Base-by-base conservation (phyloP, 768 basidiomycete species). In the Phallus indusiatus region DNA sequence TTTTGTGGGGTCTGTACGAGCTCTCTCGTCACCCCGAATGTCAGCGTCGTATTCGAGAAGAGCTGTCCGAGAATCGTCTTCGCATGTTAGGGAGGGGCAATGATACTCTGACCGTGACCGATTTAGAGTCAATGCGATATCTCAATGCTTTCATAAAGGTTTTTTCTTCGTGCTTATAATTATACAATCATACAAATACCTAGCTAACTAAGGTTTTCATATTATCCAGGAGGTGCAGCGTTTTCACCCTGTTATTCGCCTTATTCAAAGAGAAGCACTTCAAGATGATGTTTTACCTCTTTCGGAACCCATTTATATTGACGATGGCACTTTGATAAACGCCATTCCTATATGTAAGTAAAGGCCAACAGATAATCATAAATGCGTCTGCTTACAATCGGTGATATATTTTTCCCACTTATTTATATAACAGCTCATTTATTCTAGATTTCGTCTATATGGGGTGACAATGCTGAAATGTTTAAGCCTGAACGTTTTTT, bases 41-140 rank as follows among this genome's bases (percentile, higher is more conserved):
- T 9, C 76, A 78, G 59, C 64, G 64, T 17, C 67, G 67, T 55
- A 67, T 78, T 8, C 68, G 76, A 8, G 66, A 68, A 10, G 76
- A 78, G 62, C 56, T 72, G 47, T 37, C 59, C 11, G 63, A 60
- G 0, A 62, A 66, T 18, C 68, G 69, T 12, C 59, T 55, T 2
- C 57, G 63, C 14, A 64, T 64, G 21, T 37, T 56, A 28, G 62
- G 60, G 18, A 64, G 68, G 7, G 69, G 67, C 7, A 65, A 67
- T 14, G 33, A 58, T 10, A 68, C 70, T 14, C 63, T 73, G 47
- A 62, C 65, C 6, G 63, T 70, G 2, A 54, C 63, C 1, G 74
- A 75, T 55, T 63, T 72, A 11, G 73, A 74, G 35, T 50, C 64
- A 18, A 70, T 75, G 73, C 21, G 66, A 9, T 67, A 66, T 49